Conservation (phyloP, 306 rosid genomes). For the Castanea mollissima region DNA sequence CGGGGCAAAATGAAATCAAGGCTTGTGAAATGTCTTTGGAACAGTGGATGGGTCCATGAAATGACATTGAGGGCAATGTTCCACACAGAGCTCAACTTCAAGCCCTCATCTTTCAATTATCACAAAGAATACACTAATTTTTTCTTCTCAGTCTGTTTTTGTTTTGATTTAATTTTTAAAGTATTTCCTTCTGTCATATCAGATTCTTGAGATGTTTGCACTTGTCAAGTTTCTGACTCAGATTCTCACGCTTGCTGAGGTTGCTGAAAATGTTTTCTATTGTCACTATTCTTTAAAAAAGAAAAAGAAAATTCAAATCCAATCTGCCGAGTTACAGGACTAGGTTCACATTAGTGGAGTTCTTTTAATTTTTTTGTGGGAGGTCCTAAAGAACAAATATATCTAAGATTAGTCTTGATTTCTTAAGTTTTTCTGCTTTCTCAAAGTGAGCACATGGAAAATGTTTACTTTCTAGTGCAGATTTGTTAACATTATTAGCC, state of each 20-base stretch:
- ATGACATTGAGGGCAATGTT: constrained; percentile 87
- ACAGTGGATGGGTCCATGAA: constrained; percentile 75
- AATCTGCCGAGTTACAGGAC: no score
- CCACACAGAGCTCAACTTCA: constrained; percentile 44
- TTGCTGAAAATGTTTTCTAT: constrained; percentile 12
- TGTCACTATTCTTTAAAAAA: no score
- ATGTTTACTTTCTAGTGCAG: not conserved
- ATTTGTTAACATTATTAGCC: no score
- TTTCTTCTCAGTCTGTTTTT: no score
- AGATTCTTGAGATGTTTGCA: not conserved
- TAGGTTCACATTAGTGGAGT: no score
- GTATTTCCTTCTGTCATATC: not conserved
- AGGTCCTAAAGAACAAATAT: no score
- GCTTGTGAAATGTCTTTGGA: constrained; percentile 51
- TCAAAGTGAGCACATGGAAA: not conserved
- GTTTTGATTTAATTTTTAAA: no score
- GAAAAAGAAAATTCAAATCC: no score
- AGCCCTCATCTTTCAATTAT: constrained; percentile 38
- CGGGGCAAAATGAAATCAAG: constrained; percentile 44
- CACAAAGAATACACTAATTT: constrained; percentile 31
- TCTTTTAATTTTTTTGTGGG: no score
- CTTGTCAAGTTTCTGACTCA: not conserved
- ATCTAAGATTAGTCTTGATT: no score
- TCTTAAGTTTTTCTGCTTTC: no score
- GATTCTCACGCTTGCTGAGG: not conserved